Conservation (phyloP, 2,329 filamentous ascomycete species). For the Ophiostoma triangulosporum region DNA sequence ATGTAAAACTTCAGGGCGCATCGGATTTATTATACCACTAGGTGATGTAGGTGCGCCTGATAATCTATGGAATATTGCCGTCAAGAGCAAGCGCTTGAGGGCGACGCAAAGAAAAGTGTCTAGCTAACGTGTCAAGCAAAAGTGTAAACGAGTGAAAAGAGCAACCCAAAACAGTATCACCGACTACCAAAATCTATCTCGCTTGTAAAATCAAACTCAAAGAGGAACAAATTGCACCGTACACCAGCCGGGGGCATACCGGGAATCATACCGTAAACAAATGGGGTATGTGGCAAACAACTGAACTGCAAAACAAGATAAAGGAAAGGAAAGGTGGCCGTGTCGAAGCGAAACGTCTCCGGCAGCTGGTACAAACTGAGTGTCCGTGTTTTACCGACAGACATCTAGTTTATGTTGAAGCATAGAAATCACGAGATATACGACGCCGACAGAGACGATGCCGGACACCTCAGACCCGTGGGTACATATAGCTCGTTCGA, state of each 20-base stretch:
- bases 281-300: not conserved
- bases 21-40: too few species aligned
- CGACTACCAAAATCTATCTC: not conserved
- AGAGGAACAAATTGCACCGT: not conserved
- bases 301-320: not conserved
- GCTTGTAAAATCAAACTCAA: not conserved
- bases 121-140: not conserved
- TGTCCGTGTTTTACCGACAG: not conserved
- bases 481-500: constrained; percentile 11
- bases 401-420: not conserved
- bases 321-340: not conserved
- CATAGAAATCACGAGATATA: constrained; percentile 10
- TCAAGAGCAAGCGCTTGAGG: not conserved
- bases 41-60: too few species aligned
- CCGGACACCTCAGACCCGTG: constrained; percentile 9
- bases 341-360: not conserved
- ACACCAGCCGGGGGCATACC: not conserved
- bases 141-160: not conserved
- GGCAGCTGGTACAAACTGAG: not conserved
- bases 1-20: too few species aligned
- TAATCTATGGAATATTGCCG: not conserved
- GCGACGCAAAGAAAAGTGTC: not conserved
- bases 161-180: not conserved
- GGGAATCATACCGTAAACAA: not conserved
- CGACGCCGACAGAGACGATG: constrained; percentile 9